Evolutionary conservation across 805 yeast genomes (phyloP).

Genomic region (Candida corydali): DNA sequence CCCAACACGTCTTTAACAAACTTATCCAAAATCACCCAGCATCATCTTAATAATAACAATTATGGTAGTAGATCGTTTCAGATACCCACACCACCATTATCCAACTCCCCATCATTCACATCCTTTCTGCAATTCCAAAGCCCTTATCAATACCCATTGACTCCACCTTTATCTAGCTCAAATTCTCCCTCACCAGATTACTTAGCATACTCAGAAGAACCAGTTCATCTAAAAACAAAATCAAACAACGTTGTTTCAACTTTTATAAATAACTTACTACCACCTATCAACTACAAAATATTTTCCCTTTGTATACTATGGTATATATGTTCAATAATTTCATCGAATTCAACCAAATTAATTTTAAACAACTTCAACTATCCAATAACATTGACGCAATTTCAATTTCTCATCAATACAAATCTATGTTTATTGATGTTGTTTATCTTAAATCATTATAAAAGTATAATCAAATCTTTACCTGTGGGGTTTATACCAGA

Average conservation of each 20-base stretch:
- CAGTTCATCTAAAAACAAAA: not conserved
- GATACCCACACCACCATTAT: conserved; percentile 10
- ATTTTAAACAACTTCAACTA: conserved; percentile 66
- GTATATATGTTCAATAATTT: conserved; percentile 78
- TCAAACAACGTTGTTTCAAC: not conserved
- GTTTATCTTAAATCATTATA: conserved; percentile 11
- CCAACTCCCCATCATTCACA: conserved; percentile 3
- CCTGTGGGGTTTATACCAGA: conserved; percentile 51
- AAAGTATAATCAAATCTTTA: conserved; percentile 18
- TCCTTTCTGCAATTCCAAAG: conserved; percentile 2
- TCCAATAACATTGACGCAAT: conserved; percentile 87
- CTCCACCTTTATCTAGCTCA: conserved; percentile 7
- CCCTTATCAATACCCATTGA: conserved; percentile 2
- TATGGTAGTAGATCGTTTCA: conserved; percentile 3
- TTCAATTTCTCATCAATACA: conserved; percentile 77
- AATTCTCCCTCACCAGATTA: conserved; percentile 10
- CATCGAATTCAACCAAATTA: conserved; percentile 76
- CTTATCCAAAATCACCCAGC: conserved; percentile 17
- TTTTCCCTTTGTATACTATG: conserved; percentile 59
- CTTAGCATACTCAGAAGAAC: not conserved
- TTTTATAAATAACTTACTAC: conserved; percentile 10
- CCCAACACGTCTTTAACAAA: conserved; percentile 36
- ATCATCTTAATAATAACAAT: not conserved
- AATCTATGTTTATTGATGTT: conserved; percentile 39
- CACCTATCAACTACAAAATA: conserved; percentile 22